These are phyloP conservation scores for Penicillium brevicompactum DNA, from an alignment of 2,329 filamentous ascomycete species.

Conservation along the genomic window DNA sequence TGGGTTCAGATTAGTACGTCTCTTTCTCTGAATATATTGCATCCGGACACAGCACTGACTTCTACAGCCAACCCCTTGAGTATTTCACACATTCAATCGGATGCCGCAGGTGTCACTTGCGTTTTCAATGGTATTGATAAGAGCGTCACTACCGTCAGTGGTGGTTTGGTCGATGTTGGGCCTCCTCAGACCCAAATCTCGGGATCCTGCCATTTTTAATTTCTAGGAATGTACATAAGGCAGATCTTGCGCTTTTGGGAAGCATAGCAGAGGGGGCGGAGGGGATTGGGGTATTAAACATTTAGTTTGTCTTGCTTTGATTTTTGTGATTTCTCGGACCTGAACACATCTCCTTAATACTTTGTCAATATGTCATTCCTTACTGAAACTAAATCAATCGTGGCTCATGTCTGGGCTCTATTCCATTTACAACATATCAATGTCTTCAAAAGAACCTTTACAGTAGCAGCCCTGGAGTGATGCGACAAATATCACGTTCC, in stretches of 20 bases:
- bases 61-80: constrained; percentile 13
- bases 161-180: constrained; percentile 15
- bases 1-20: constrained; percentile 12
- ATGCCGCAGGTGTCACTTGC: constrained; percentile 3
- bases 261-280: background rate
- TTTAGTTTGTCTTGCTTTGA: too few species aligned
- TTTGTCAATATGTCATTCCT: background rate
- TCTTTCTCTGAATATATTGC: background rate
- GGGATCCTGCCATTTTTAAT: background rate
- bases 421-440: too few species aligned
- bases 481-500: too few species aligned
- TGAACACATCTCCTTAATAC: background rate
- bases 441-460: too few species aligned
- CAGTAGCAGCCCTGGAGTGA: too few species aligned
- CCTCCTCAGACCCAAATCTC: constrained; percentile 17
- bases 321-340: background rate
- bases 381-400: background rate
- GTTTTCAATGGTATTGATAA: constrained; percentile 14
- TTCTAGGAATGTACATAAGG: background rate
- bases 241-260: background rate
- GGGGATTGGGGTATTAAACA: background rate
- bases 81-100: constrained; percentile 15
- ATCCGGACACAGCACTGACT: background rate
- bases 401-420: too few species aligned
- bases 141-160: constrained; percentile 11